Conservation (phyloP, 352 stramenopile genomes). For the Phytophthora lateralis region DNA sequence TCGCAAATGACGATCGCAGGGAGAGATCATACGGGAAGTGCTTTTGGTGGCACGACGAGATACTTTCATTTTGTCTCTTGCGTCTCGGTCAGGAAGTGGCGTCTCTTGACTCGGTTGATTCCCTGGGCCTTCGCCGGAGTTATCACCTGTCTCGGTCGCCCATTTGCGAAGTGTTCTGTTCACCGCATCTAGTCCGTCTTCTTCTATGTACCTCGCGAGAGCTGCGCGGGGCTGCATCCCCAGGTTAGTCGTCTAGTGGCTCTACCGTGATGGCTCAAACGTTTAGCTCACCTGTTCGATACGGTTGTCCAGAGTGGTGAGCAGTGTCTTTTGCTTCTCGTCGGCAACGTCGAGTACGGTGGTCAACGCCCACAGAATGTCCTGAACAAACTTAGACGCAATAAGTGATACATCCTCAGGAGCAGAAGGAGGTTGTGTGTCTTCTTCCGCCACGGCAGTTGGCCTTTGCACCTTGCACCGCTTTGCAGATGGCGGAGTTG, state of each 20-base stretch:
- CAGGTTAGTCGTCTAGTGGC: background rate
- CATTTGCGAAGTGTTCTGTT: background rate
- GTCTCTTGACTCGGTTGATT: constrained; percentile 1
- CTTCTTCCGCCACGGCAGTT: background rate
- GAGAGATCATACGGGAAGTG: background rate
- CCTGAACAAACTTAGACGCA: constrained; percentile 7
- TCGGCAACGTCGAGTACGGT: constrained; percentile 2
- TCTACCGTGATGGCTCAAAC: background rate
- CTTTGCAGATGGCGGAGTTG: background rate
- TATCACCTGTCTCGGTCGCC: background rate
- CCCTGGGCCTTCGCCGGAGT: background rate
- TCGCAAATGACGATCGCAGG: constrained; percentile 9
- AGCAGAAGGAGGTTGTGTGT: background rate
- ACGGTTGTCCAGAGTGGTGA: constrained; percentile 5
- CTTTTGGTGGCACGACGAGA: background rate
- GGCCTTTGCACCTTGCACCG: background rate
- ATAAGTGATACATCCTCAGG: background rate
- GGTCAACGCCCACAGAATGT: constrained; percentile 14
- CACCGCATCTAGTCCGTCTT: constrained; percentile 19
- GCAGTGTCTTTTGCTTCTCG: constrained; percentile 1
- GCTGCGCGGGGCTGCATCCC: constrained; percentile 16
- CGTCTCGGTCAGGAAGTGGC: background rate
- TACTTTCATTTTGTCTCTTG: background rate
- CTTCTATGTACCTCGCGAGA: constrained; percentile 11
- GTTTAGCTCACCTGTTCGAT: constrained; percentile 12